Evolutionary conservation across 1,284 basidiomycete genomes (phyloP).

Genomic region (Ceratobasidium sp.): DNA sequence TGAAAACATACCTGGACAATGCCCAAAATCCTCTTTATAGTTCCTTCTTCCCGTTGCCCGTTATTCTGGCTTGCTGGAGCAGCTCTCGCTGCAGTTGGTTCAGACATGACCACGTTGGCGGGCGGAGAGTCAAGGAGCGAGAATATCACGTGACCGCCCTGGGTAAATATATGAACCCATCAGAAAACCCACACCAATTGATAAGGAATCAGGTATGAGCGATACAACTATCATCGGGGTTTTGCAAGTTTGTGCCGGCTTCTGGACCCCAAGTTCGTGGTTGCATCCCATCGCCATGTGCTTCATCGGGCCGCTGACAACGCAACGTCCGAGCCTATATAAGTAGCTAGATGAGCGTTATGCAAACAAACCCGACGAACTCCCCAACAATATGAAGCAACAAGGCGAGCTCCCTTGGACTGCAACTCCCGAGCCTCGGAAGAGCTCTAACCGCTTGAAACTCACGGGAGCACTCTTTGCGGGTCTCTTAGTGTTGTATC

Average conservation of each 20-base stretch:
- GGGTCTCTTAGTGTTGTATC: constrained; percentile 22
- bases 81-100: constrained; percentile 14
- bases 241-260: too few relatives aligned
- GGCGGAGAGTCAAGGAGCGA: too few relatives aligned
- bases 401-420: constrained; percentile 2
- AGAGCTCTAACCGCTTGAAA: neutral
- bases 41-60: constrained; percentile 6
- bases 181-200: neutral
- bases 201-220: neutral
- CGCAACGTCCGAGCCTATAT: too few relatives aligned
- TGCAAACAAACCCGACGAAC: neutral
- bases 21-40: constrained; percentile 46
- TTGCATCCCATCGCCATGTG: constrained; percentile 8
- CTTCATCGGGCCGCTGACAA: neutral
- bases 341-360: too few relatives aligned
- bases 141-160: too few relatives aligned
- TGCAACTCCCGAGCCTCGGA: too few relatives aligned
- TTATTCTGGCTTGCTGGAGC: constrained; percentile 1
- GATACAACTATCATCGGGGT: too few relatives aligned
- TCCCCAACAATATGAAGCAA: neutral
- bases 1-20: constrained; percentile 57
- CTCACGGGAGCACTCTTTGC: constrained; percentile 13
- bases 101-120: constrained; percentile 31
- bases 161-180: too few relatives aligned
- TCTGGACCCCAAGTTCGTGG: too few relatives aligned